Conservation (phyloP, 2,329 filamentous ascomycete genomes). For the Knufia petricola region DNA sequence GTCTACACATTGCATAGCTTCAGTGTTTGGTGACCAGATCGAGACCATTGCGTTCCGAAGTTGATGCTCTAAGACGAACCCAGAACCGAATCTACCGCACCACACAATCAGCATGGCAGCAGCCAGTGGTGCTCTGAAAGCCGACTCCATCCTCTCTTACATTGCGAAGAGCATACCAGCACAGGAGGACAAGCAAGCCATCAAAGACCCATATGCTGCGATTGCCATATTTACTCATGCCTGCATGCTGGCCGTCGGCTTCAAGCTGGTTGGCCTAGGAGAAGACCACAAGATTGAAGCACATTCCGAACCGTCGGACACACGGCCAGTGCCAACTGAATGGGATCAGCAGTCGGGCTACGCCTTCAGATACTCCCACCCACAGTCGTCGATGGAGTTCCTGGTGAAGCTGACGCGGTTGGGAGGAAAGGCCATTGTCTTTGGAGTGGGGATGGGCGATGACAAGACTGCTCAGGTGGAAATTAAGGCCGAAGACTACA, state of each 20-base stretch:
- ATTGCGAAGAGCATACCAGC: constrained; percentile 25
- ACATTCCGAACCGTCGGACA: constrained; percentile 45
- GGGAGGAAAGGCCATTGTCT: constrained; percentile 72
- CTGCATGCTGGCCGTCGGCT: constrained; percentile 69
- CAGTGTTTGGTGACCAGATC: too few species aligned
- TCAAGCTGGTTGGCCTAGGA: constrained; percentile 70
- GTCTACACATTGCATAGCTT: background rate
- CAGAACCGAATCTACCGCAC: too few species aligned
- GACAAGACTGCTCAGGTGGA: constrained; percentile 76
- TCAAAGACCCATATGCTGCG: constrained; percentile 58
- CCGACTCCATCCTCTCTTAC: constrained; percentile 21
- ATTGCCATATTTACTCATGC: constrained; percentile 77
- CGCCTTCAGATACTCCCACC: constrained; percentile 78
- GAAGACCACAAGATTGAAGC: constrained; percentile 67
- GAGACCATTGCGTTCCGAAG: too few species aligned
- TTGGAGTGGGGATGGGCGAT: constrained; percentile 67
- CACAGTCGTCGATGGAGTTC: constrained; percentile 75
- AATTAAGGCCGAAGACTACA: constrained; percentile 61
- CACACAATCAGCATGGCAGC: constrained; percentile 14
- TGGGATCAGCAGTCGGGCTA: constrained; percentile 72
- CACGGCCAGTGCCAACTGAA: constrained; percentile 57
- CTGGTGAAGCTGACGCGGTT: constrained; percentile 73
- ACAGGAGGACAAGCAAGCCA: constrained; percentile 13
- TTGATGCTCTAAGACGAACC: too few species aligned
- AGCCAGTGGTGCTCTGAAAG: constrained; percentile 13